These are phyloP conservation scores for Beta corolliflora DNA, from an alignment of 179 eudicot genomes.

Conservation along the genomic window DNA sequence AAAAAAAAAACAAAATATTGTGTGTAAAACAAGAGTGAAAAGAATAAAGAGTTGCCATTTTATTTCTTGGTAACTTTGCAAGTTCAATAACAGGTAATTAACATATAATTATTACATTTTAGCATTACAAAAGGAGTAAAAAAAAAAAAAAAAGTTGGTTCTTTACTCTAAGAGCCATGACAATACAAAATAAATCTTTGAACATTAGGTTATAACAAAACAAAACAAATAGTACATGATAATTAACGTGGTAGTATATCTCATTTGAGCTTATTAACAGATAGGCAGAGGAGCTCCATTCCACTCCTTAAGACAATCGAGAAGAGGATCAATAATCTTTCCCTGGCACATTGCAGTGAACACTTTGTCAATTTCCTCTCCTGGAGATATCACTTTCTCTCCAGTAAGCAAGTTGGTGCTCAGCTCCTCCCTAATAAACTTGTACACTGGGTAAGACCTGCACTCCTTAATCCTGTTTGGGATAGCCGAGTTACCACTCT, in stretches of 20 bases:
- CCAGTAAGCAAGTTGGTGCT: conserved; percentile 38
- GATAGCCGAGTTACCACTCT: conserved; percentile 24
- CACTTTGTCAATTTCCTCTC: conserved; percentile 46
- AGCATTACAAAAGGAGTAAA: neutral
- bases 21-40: neutral
- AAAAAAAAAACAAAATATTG: no score
- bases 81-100: neutral
- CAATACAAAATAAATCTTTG: conserved; percentile 8
- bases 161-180: conserved; percentile 3
- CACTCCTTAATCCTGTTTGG: conserved; percentile 42
- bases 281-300: conserved; percentile 43
- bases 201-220: conserved; percentile 15
- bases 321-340: conserved; percentile 44
- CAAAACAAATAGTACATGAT: conserved; percentile 17
- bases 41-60: neutral
- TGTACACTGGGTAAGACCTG: conserved; percentile 45
- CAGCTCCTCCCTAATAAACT: conserved; percentile 38
- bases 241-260: neutral
- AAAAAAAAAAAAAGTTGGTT: neutral
- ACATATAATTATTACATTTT: conserved; percentile 14
- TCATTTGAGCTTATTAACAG: conserved; percentile 7
- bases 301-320: conserved; percentile 52
- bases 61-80: conserved; percentile 2
- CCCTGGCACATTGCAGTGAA: conserved; percentile 39
- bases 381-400: conserved; percentile 35